Base-by-base conservation (phyloP, 2,329 filamentous ascomycete genomes). In the Botrytis elliptica region DNA sequence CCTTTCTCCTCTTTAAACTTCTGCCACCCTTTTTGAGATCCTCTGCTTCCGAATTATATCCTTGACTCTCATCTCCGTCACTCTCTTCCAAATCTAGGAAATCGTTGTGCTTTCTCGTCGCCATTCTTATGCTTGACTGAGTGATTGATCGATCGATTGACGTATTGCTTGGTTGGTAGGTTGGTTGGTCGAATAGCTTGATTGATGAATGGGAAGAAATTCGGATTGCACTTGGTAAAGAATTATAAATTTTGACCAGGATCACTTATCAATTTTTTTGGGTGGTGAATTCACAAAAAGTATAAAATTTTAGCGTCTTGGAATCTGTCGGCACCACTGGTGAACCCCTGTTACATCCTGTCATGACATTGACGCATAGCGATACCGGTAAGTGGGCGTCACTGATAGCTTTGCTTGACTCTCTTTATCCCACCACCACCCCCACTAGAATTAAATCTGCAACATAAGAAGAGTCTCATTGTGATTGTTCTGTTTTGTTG, bases 51-150 rank as follows among this genome's bases (percentile, higher is more conserved):
- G 92, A 94, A 75, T 92, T 85, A 81, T 92, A 93, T 73, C 87
- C 89, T 68, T 85, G 83, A 76, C 84, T 83, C 65, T 77, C 79
- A 55, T 85, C 85, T 64, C 90, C 88, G 52, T 90, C 88, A 79
- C 89, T 91, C 29, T 89, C 86, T 29, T 84, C 84, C 16, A 84
- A 85, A 76, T 91, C 89, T 44, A 95, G 87, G 78, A 91, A 95
- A 70, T 92, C 88, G 81, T 94, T 94, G 77, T 88, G 88, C 80
- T 92, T 93, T 79, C 91, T 88, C 59, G 88, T 85, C 1, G 90
- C 83, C 92, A 94, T 94, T 66, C 14, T 29, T 40, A n/a, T n/a
- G 36, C 40, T 40, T n/a, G 59, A 40, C 25, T 18, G 36, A 40
- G n/a, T n/a, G 59, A 40, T 40, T 18, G 52, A 29, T 9, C 6